Conservation (phyloP, 2,329 filamentous ascomycete species). For the Lizonia empirigonia region DNA sequence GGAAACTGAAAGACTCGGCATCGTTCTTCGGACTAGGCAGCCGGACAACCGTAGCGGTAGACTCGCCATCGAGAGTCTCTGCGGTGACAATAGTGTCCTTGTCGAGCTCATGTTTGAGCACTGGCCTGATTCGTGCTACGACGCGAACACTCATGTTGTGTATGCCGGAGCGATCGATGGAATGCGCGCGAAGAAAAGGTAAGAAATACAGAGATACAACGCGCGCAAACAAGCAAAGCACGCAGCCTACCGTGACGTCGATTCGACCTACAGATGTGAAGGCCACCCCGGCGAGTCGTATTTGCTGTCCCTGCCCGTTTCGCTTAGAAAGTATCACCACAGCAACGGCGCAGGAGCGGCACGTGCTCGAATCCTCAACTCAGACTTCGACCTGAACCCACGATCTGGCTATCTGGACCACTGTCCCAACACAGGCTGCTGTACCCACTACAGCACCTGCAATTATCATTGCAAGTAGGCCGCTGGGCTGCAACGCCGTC, state of each 20-base stretch:
- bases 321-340: constrained; percentile 6
- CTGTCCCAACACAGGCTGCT: too few species aligned
- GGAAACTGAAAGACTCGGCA: constrained; percentile 87
- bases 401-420: background rate
- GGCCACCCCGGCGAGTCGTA: constrained; percentile 18
- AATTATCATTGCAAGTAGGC: too few species aligned
- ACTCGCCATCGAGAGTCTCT: constrained; percentile 51
- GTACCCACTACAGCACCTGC: too few species aligned
- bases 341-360: constrained; percentile 13
- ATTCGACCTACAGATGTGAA: constrained; percentile 22
- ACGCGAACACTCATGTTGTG: constrained; percentile 71
- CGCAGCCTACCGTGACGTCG: constrained; percentile 38
- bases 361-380: constrained; percentile 18
- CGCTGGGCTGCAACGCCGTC: too few species aligned
- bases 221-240: constrained; percentile 42
- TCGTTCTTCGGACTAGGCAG: constrained; percentile 96
- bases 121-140: constrained; percentile 86
- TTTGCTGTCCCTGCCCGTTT: constrained; percentile 16
- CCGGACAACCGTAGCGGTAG: constrained; percentile 69
- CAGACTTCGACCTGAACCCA: background rate
- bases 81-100: constrained; percentile 83
- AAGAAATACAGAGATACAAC: constrained; percentile 29
- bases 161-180: constrained; percentile 9
- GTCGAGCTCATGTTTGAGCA: constrained; percentile 83
- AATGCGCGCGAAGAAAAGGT: constrained; percentile 15